Base-by-base conservation (phyloP, 768 basidiomycete genomes). In the Hebeloma cylindrosporum region DNA sequence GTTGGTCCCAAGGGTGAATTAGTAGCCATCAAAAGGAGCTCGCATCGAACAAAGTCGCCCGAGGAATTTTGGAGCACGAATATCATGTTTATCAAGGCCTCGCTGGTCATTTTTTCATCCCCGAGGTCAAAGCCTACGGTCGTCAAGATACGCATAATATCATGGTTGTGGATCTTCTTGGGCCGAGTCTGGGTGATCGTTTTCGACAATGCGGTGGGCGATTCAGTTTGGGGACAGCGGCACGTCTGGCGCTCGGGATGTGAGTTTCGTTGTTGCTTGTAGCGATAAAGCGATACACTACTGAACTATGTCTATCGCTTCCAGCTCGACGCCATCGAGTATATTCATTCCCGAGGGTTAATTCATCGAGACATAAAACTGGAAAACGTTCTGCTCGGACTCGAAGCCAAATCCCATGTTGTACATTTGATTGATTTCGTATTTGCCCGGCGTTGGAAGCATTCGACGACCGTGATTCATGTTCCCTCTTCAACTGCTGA, bases 331-430 rank as follows among this genome's bases (percentile, higher is more conserved):
- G 44, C 44, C 7, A 29, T 46, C 7, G 45, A 46, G 38, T 18
- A 40, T 26, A 46, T 46, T 3, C 45, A 46, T 22, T 32, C 45
- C 16, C 6, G 14, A 16, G 37, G 37, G 9, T 40, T 46, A 13
- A 33, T 46, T 20, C 45, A 46, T 25, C 45, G 45, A n/a, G 45
- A 46, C 20, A 40, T 46, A 36, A 46, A 46, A 26, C 45, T 38
- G 1, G 45, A 39, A 11, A 46, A 46, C 28, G 39, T 46, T 8
- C 20, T 46, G 1, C 37, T 46, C 13, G 45, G 45, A 7, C 21
- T 11, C 2, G 37, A 32, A 11, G 21, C 5, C 0, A 40, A 39
- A 17, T 30, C 36, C 14, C 37, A 31, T 17, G 20, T 40, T 17
- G 30, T 46, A 9, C 28, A 46, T 13, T 25, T 30, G 7, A 29